phyloP scores from a whole-genome alignment of 129 eudicot genomes.

The Heracleum sosnowskyi region DNA sequence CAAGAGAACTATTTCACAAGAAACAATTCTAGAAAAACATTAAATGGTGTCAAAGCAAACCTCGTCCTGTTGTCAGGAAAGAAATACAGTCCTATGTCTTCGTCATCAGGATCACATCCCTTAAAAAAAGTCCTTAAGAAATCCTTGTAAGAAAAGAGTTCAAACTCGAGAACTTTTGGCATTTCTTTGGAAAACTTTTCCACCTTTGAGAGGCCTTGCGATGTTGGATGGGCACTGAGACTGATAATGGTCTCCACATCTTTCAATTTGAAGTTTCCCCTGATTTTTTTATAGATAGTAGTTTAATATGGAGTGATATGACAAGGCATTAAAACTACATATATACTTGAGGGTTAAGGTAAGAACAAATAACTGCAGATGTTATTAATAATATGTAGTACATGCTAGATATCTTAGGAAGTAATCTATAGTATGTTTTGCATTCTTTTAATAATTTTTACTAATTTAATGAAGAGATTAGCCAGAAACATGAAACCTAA shows the following conservation, averaged over 20 bases:
- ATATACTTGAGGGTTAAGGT: not conserved
- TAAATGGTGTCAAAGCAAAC: slow-evolving; percentile 21
- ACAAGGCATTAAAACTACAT: not conserved
- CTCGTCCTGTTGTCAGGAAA: slow-evolving; percentile 35
- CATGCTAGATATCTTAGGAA: not conserved
- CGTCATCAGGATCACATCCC: slow-evolving; percentile 31
- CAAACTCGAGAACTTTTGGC: slow-evolving; percentile 51
- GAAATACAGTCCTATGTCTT: slow-evolving; percentile 64
- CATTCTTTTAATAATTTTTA: not conserved
- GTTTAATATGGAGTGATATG: not conserved
- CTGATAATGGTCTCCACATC: slow-evolving; percentile 16
- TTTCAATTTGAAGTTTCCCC: slow-evolving; percentile 46
- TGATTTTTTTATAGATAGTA: slow-evolving; percentile 15
- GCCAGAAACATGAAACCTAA: not conserved
- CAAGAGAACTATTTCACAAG: not conserved
- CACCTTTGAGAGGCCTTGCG: slow-evolving; percentile 33
- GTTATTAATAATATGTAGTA: not conserved
- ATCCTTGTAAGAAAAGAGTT: slow-evolving; percentile 23
- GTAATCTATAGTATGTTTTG: not conserved
- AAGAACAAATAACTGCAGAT: not conserved
- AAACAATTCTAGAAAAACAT: not conserved
- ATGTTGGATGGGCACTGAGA: slow-evolving; percentile 53
- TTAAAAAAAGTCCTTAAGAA: slow-evolving; percentile 36
- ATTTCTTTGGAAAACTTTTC: slow-evolving; percentile 33
- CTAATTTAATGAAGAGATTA: not conserved